Evolutionary conservation across 192 early-diverging fungal species (phyloP), one percentile per base, ranked within the genome.

Genomic region (Spizellomyces sp.): DNA sequence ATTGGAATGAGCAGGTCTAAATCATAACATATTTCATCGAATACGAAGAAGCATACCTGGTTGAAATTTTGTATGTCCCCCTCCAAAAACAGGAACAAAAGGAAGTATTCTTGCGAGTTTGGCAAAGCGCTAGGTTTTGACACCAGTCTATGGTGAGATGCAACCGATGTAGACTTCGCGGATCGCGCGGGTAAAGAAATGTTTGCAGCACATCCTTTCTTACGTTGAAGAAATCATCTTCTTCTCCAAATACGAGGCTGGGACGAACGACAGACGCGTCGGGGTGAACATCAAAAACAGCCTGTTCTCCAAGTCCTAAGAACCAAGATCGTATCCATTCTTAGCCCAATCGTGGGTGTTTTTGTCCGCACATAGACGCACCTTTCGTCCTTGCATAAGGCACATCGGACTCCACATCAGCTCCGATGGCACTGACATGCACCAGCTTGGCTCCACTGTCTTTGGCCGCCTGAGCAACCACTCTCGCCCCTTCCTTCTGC

Each of bases 181-280:
- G 52, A 36, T 36, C 3, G 27, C 27, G 27, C 27, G 27, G 27
- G 27, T 36, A 36, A 36, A 36, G 27, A 36, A 36, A 3, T 36
- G 27, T 36, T 36, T 36, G 27, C 27, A 36, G 27, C 27, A 36
- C 27, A 36, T 36, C 27, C 3, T 36, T 36, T 36, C 27, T 61
- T 36, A 61, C 59, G 27, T 65, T 65, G 63, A 65, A 65, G 45
- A 65, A 65, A 47, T 65, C 63, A 65, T 65, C 63, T n/a, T 65
- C 63, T 7, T 15, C 5, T 19, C 63, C 63, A 47, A 65, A 65
- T 17, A 65, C 63, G 4, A 65, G 5, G 48, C 63, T 65, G 6
- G 63, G 63, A 19, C 63, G 63, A 8, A 65, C 48, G n/a, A 65
- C 27, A 4, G 44, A 9, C 10, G 46, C 63, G n/a, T 65, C 63